Evolutionary conservation across 495 filamentous ascomycete species (phyloP).

Genomic region (Penicillium turbatum): DNA sequence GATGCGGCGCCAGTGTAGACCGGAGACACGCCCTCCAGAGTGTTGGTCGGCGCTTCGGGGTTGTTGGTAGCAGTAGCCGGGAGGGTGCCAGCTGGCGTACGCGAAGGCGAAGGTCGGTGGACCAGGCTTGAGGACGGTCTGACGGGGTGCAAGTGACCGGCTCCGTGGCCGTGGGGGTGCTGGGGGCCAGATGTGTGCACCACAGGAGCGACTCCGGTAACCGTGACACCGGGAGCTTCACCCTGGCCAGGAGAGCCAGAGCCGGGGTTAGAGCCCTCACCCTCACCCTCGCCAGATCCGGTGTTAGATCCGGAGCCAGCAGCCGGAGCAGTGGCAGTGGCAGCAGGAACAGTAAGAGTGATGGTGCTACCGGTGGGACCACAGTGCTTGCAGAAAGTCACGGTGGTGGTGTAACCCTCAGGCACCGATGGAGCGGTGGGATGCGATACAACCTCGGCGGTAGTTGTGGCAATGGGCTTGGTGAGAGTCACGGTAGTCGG

Average conservation of each 20-base stretch:
- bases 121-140: constrained; percentile 15
- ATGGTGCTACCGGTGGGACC: constrained; percentile 30
- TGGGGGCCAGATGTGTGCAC: background rate
- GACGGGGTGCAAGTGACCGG: constrained; percentile 5
- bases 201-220: background rate
- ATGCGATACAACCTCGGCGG: constrained; percentile 7
- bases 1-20: constrained; percentile 27
- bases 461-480: constrained; percentile 21
- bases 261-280: background rate
- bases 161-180: background rate
- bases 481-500: constrained; percentile 44
- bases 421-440: constrained; percentile 17
- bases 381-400: constrained; percentile 40
- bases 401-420: constrained; percentile 39
- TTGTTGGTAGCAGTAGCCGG: constrained; percentile 7
- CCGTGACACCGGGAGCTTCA: constrained; percentile 3
- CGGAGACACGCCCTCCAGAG: constrained; percentile 16
- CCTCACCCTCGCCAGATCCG: background rate
- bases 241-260: constrained; percentile 1
- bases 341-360: constrained; percentile 33
- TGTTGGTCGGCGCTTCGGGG: constrained; percentile 15
- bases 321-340: constrained; percentile 4
- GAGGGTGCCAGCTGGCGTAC: background rate
- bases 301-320: background rate
- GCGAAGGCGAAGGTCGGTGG: constrained; percentile 15